phyloP scores from a whole-genome alignment of 345 rosid genomes.

The Populus alba region DNA sequence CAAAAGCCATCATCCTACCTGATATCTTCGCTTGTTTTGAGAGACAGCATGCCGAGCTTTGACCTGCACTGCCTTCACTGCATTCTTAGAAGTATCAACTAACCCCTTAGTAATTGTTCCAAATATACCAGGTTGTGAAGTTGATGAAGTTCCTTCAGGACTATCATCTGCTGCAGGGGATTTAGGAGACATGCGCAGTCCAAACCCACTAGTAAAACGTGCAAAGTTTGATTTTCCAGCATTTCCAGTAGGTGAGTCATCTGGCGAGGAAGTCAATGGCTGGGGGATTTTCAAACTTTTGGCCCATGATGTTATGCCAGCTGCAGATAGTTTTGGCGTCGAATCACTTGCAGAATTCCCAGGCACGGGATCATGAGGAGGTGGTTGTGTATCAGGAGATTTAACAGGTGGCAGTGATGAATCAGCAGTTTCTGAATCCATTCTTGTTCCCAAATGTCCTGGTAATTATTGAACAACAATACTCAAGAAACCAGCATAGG shows the following conservation, averaged over 20 bases:
- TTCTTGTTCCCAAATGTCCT: constrained; percentile 14
- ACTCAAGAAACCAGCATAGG: constrained; percentile 16
- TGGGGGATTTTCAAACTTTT: constrained; percentile 72
- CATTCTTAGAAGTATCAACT: constrained; percentile 81
- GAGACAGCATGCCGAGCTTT: constrained; percentile 90
- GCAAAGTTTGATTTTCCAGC: constrained; percentile 65
- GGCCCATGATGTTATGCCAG: constrained; percentile 67
- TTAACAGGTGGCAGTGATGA: constrained; percentile 36
- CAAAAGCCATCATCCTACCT: constrained; percentile 37
- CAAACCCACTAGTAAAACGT: constrained; percentile 72
- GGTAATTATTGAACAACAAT: constrained; percentile 11
- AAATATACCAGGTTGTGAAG: constrained; percentile 56
- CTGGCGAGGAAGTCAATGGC: constrained; percentile 47
- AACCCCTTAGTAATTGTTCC: constrained; percentile 73
- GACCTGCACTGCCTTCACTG: constrained; percentile 87
- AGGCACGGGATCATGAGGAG: constrained; percentile 30
- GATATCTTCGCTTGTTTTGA: constrained; percentile 83
- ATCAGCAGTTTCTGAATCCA: constrained; percentile 54
- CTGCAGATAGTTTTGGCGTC: constrained; percentile 55
- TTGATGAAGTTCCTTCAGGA: constrained; percentile 45
- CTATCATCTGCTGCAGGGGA: constrained; percentile 54
- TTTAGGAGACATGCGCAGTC: constrained; percentile 64
- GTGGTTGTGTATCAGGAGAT: constrained; percentile 37
- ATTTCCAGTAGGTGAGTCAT: constrained; percentile 43
- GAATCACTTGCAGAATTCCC: constrained; percentile 46